Percentiles rank a stretch among this genome's conserved stretches.
These are phyloP conservation scores for Mortierella sp. DNA, from an alignment of 371 early-diverging fungal species.

Conservation along the genomic window DNA sequence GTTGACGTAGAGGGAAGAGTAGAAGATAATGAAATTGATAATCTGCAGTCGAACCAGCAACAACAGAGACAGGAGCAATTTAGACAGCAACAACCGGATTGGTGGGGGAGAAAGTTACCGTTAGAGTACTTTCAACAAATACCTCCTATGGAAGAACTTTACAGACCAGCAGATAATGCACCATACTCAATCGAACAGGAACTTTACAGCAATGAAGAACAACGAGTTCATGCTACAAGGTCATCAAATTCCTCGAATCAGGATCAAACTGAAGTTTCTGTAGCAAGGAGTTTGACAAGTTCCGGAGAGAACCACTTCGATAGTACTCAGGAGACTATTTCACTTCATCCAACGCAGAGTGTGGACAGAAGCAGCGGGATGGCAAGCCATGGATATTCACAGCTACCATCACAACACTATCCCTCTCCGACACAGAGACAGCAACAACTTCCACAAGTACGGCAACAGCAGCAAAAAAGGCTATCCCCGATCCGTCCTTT, in stretches of 20 bases:
- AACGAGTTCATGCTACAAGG: too few species aligned
- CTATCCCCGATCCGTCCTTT: slow-evolving; percentile 2
- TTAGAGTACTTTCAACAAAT: slow-evolving; percentile 37
- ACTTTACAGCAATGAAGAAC: neutral
- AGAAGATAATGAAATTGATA: neutral
- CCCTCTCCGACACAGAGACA: neutral
- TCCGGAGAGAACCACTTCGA: neutral
- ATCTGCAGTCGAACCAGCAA: neutral
- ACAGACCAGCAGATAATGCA: neutral
- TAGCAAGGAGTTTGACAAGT: neutral
- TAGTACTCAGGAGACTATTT: neutral
- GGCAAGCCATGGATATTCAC: neutral
- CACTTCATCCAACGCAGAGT: neutral
- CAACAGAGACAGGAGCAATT: neutral
- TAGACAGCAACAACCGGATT: slow-evolving; percentile 1
- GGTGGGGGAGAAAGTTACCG: slow-evolving; percentile 28
- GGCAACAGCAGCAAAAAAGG: slow-evolving; percentile 2
- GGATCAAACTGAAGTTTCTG: neutral
- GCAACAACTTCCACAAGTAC: neutral
- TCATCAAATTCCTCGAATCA: neutral
- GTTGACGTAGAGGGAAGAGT: neutral
- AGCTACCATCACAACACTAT: neutral
- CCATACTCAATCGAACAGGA: neutral
- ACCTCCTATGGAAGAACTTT: slow-evolving; percentile 19
- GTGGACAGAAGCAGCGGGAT: neutral